phyloP scores from a whole-genome alignment of 148 eudicot species.

The Rhododendron henanense region DNA sequence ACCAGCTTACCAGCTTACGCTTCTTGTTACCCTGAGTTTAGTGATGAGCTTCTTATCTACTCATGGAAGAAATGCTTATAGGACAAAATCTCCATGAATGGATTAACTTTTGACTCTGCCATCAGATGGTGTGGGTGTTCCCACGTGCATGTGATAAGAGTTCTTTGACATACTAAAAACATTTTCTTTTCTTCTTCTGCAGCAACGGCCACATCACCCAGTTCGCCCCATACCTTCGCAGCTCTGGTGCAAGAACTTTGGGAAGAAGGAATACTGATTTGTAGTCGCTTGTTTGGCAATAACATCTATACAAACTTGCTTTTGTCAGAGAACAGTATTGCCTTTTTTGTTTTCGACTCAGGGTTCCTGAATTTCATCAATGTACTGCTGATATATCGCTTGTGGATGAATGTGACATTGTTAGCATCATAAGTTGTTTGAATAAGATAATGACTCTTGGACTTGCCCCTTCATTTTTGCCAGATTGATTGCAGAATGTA shows the following conservation, averaged over 20 bases:
- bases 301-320: constrained; percentile 7
- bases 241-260: constrained; percentile 99
- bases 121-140: background rate
- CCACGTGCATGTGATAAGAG: background rate
- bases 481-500: background rate
- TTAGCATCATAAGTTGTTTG: background rate
- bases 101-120: background rate
- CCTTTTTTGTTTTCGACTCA: background rate
- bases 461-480: background rate
- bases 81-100: background rate
- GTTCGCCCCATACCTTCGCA: constrained; percentile 94
- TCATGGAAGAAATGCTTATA: background rate
- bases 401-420: background rate
- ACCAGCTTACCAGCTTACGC: too few relatives aligned
- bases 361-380: background rate
- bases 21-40: background rate
- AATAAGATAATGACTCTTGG: background rate
- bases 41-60: background rate
- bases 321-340: background rate
- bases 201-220: constrained; percentile 93
- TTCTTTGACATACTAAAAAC: background rate
- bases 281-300: background rate
- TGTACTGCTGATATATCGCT: background rate
- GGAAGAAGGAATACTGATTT: constrained; percentile 69
- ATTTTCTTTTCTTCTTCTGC: constrained; percentile 28